Evolutionary conservation across 495 filamentous ascomycete species (phyloP).

Genomic region (Hypoxylon rickii): DNA sequence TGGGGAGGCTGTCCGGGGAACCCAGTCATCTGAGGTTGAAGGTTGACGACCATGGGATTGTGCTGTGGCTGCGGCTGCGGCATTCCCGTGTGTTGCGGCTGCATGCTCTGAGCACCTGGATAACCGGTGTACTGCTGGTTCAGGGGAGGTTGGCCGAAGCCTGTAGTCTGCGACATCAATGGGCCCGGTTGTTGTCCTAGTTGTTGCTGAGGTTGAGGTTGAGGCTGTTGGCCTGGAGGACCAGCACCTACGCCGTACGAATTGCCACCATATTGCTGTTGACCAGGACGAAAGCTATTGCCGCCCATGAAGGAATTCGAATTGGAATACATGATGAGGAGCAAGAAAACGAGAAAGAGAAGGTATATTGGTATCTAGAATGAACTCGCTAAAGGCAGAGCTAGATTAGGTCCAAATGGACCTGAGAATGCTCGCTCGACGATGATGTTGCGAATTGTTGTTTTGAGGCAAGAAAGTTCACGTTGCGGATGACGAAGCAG

Average conservation of each 20-base stretch:
- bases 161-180: constrained; percentile 63
- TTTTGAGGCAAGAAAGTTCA: constrained; percentile 16
- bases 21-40: constrained; percentile 62
- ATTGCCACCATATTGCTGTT: constrained; percentile 64
- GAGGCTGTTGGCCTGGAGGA: constrained; percentile 59
- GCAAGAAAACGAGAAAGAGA: neutral
- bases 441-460: constrained; percentile 12
- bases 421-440: constrained; percentile 17
- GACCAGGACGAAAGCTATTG: constrained; percentile 73
- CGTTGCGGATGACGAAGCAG: constrained; percentile 39
- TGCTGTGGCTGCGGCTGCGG: constrained; percentile 55
- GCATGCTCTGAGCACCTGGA: constrained; percentile 53
- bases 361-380: constrained; percentile 4
- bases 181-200: constrained; percentile 63
- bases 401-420: constrained; percentile 22
- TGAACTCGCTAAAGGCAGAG: constrained; percentile 10
- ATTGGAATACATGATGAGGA: constrained; percentile 78
- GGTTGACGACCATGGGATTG: constrained; percentile 55
- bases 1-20: constrained; percentile 51
- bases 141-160: constrained; percentile 61
- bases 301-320: constrained; percentile 82
- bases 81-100: constrained; percentile 51
- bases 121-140: constrained; percentile 67
- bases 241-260: constrained; percentile 55
- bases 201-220: constrained; percentile 54